These are phyloP conservation scores for Excoecaria agallocha DNA, from an alignment of 345 rosid genomes.

Conservation along the genomic window DNA sequence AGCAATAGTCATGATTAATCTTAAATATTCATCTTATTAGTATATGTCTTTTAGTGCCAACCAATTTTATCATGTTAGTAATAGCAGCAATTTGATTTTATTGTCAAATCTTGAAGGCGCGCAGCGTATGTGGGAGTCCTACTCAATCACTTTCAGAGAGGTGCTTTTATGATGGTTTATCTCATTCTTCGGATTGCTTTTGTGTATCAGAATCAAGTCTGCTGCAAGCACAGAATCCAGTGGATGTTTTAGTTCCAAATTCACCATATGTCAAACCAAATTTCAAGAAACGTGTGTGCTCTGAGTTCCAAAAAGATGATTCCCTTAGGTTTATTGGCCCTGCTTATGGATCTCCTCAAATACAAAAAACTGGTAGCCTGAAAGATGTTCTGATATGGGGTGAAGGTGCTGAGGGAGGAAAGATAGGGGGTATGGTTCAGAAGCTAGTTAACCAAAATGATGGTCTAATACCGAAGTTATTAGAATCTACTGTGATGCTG, in stretches of 20 bases:
- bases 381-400: constrained; percentile 85
- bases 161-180: constrained; percentile 60
- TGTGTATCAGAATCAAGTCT: constrained; percentile 47
- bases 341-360: constrained; percentile 28
- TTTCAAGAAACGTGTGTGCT: constrained; percentile 32
- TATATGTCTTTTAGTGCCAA: background rate
- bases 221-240: constrained; percentile 23
- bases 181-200: constrained; percentile 60
- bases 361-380: constrained; percentile 41
- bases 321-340: constrained; percentile 36
- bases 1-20: background rate
- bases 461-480: constrained; percentile 49
- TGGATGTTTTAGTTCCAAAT: constrained; percentile 26
- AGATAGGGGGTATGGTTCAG: constrained; percentile 38
- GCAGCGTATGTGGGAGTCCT: constrained; percentile 70
- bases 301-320: constrained; percentile 37
- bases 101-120: constrained; percentile 46
- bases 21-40: background rate
- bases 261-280: constrained; percentile 37
- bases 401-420: constrained; percentile 49
- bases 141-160: constrained; percentile 53
- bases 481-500: constrained; percentile 60
- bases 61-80: background rate
- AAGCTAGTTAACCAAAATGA: constrained; percentile 25
- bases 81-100: background rate